Conservation (phyloP, 2,329 filamentous ascomycete genomes). For the Phaeoacremonium minimum region DNA sequence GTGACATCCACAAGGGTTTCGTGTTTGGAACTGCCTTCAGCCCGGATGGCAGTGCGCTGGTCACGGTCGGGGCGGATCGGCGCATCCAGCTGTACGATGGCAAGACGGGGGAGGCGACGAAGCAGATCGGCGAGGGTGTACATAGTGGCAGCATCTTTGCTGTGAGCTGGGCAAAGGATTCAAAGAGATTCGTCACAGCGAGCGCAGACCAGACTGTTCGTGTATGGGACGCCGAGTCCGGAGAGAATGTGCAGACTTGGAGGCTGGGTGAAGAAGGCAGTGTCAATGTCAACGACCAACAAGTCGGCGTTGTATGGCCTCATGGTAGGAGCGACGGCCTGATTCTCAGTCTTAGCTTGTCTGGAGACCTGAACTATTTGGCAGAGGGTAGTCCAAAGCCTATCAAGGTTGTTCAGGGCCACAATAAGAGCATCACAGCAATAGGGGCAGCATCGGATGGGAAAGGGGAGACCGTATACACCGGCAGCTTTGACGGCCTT, state of each 20-base stretch:
- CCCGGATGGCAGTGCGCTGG: slow-evolving; percentile 75
- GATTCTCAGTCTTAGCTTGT: slow-evolving; percentile 84
- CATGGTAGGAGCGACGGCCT: slow-evolving; percentile 76
- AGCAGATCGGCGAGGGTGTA: slow-evolving; percentile 73
- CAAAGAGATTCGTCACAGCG: slow-evolving; percentile 81
- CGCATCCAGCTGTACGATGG: slow-evolving; percentile 94
- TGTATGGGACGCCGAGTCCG: slow-evolving; percentile 84
- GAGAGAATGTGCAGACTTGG: slow-evolving; percentile 78
- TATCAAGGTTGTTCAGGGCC: slow-evolving; percentile 71
- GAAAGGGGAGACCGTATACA: slow-evolving; percentile 67
- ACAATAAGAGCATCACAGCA: slow-evolving; percentile 87
- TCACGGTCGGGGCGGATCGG: slow-evolving; percentile 89
- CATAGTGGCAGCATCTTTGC: slow-evolving; percentile 93
- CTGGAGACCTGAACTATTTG: slow-evolving; percentile 88
- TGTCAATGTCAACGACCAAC: slow-evolving; percentile 75
- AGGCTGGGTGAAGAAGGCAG: slow-evolving; percentile 70
- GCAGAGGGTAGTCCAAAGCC: slow-evolving; percentile 67
- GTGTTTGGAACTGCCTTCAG: slow-evolving; percentile 86
- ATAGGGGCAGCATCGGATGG: slow-evolving; percentile 53
- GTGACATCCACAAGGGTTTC: slow-evolving; percentile 80
- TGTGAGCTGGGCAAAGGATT: slow-evolving; percentile 85
- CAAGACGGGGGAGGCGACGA: slow-evolving; percentile 82
- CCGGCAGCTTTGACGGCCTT: slow-evolving; percentile 88
- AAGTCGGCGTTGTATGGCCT: slow-evolving; percentile 92
- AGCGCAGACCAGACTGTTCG: slow-evolving; percentile 94